phyloP scores from a whole-genome alignment of 257 asterid genomes.

The Thymus quinquecostatus region DNA sequence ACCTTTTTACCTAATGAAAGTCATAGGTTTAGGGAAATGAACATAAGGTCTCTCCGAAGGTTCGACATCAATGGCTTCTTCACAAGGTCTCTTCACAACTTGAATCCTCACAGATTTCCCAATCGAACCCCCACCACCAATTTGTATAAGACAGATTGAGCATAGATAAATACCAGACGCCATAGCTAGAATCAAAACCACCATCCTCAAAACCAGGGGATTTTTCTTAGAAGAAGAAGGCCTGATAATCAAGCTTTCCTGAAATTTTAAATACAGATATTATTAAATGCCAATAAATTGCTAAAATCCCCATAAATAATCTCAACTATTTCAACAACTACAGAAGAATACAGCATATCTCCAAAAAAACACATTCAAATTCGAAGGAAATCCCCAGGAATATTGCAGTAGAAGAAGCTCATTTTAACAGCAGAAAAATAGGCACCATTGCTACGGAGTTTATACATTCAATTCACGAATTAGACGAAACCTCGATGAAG shows the following conservation, averaged over 20 bases:
- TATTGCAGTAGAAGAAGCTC: neutral
- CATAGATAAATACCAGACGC: slow-evolving; percentile 80
- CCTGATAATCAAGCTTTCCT: slow-evolving; percentile 63
- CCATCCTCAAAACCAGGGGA: slow-evolving; percentile 70
- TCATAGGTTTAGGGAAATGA: slow-evolving; percentile 85
- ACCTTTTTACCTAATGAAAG: slow-evolving; percentile 70
- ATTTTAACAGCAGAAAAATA: too few relatives aligned
- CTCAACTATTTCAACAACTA: slow-evolving; percentile 10
- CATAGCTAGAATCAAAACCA: slow-evolving; percentile 75
- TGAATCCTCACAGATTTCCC: slow-evolving; percentile 39
- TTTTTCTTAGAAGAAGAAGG: slow-evolving; percentile 66
- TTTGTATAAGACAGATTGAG: slow-evolving; percentile 76
- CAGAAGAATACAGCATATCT: neutral
- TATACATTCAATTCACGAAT: too few relatives aligned
- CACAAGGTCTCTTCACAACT: slow-evolving; percentile 63
- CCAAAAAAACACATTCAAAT: neutral
- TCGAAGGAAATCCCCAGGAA: slow-evolving; percentile 11
- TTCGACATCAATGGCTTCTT: slow-evolving; percentile 44
- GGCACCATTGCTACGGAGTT: too few relatives aligned
- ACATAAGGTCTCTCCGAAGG: slow-evolving; percentile 68
- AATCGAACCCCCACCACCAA: slow-evolving; percentile 40
- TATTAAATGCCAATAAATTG: slow-evolving; percentile 18
- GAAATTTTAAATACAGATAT: slow-evolving; percentile 38
- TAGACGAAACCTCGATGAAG: slow-evolving; percentile 11
- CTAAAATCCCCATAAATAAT: slow-evolving; percentile 18